phyloP scores from a whole-genome alignment of 2,329 filamentous ascomycete genomes.

The Colletotrichum tabaci region DNA sequence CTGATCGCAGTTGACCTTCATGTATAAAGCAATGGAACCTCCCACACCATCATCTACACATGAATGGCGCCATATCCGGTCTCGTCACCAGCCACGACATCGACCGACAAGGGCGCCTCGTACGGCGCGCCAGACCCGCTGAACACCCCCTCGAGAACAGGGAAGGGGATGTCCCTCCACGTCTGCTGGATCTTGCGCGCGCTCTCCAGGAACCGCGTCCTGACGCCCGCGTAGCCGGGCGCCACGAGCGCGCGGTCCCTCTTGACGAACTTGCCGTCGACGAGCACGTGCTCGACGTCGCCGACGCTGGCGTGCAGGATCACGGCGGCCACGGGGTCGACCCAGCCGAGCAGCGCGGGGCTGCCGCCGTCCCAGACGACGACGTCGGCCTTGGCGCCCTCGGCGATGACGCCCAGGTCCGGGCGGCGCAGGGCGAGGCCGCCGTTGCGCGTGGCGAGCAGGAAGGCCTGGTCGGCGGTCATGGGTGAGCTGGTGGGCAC shows the following conservation, averaged over 20 bases:
- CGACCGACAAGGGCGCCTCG: slow-evolving; percentile 29
- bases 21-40: neutral
- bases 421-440: slow-evolving; percentile 64
- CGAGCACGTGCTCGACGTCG: slow-evolving; percentile 65
- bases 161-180: slow-evolving; percentile 46
- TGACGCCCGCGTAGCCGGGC: slow-evolving; percentile 48
- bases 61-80: slow-evolving; percentile 24
- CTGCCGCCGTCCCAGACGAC: slow-evolving; percentile 66
- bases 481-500: slow-evolving; percentile 66
- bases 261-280: slow-evolving; percentile 66
- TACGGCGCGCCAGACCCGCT: slow-evolving; percentile 25
- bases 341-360: slow-evolving; percentile 67
- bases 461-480: slow-evolving; percentile 68
- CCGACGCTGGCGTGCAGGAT: slow-evolving; percentile 69
- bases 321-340: slow-evolving; percentile 69
- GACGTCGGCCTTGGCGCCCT: slow-evolving; percentile 68
- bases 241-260: slow-evolving; percentile 55
- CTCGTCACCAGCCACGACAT: slow-evolving; percentile 16
- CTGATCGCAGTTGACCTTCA: neutral
- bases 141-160: slow-evolving; percentile 47
- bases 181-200: slow-evolving; percentile 52
- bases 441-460: slow-evolving; percentile 67
- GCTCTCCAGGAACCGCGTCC: slow-evolving; percentile 52
- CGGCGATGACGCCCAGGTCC: slow-evolving; percentile 65
- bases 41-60: neutral